Evolutionary conservation across 2,329 filamentous ascomycete species (phyloP).

Genomic region (Lojkania enalia): DNA sequence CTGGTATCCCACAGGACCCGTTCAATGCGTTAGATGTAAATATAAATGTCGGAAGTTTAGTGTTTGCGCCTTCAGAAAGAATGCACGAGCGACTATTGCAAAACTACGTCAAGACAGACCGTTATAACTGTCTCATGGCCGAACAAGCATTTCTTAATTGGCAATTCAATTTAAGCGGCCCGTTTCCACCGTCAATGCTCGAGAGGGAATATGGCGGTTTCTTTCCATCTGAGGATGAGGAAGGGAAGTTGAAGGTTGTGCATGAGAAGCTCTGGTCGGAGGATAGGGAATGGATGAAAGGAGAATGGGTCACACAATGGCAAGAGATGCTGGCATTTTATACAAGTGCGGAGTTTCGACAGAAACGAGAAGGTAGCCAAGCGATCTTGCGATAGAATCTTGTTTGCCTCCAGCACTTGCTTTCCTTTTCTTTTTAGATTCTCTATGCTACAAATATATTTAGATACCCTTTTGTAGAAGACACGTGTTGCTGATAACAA

Average conservation of each 20-base stretch:
- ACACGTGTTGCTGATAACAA: no score
- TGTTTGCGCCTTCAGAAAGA: slow-evolving; percentile 31
- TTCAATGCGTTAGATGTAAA: slow-evolving; percentile 17
- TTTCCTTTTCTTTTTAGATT: no score
- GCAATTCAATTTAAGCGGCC: slow-evolving; percentile 32
- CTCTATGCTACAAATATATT: no score
- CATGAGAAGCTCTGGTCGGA: slow-evolving; percentile 41
- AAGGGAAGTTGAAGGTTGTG: slow-evolving; percentile 34
- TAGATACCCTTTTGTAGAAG: no score
- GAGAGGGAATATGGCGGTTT: slow-evolving; percentile 35
- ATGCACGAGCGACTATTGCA: slow-evolving; percentile 38
- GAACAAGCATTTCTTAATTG: slow-evolving; percentile 42
- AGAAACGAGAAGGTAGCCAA: background rate
- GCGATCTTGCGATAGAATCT: no score
- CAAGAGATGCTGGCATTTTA: slow-evolving; percentile 32
- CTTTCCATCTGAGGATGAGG: slow-evolving; percentile 28
- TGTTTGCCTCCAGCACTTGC: no score
- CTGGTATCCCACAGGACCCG: slow-evolving; percentile 28
- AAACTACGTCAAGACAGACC: slow-evolving; percentile 36
- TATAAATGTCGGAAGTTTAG: slow-evolving; percentile 40
- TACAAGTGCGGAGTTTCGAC: slow-evolving; percentile 24
- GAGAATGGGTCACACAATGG: slow-evolving; percentile 32
- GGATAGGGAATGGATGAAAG: slow-evolving; percentile 23
- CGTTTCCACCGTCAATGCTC: slow-evolving; percentile 31
- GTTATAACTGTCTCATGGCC: slow-evolving; percentile 35